phyloP scores from a whole-genome alignment of 768 basidiomycete species.

The Boletellus sp. region DNA sequence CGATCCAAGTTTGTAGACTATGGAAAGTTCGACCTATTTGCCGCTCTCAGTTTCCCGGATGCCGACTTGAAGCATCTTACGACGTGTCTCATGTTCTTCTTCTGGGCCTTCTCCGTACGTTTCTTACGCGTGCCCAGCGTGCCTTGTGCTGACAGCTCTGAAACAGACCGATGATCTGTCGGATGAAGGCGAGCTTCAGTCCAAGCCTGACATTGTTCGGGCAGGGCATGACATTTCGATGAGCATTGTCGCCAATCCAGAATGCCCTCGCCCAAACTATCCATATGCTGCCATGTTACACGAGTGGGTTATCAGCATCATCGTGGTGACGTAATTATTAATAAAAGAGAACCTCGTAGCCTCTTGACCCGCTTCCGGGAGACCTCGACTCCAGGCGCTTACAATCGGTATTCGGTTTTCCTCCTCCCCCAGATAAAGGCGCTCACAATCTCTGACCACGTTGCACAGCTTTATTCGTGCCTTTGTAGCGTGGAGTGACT shows the following conservation, averaged over 20 bases:
- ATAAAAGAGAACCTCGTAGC: slow-evolving; percentile 12
- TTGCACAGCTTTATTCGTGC: slow-evolving; percentile 31
- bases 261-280: slow-evolving; percentile 28
- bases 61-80: slow-evolving; percentile 33
- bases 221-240: slow-evolving; percentile 34
- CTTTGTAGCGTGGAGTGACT: slow-evolving; percentile 34
- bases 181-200: slow-evolving; percentile 34
- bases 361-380: slow-evolving; percentile 33
- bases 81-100: slow-evolving; percentile 37
- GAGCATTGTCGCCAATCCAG: slow-evolving; percentile 26
- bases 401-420: slow-evolving; percentile 28
- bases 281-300: slow-evolving; percentile 39
- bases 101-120: slow-evolving; percentile 38
- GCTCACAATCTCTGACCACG: background rate
- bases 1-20: slow-evolving; percentile 35
- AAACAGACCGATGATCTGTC: slow-evolving; percentile 35
- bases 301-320: slow-evolving; percentile 25
- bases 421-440: background rate
- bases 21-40: slow-evolving; percentile 37
- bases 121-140: background rate
- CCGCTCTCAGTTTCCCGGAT: slow-evolving; percentile 37
- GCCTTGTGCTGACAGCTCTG: slow-evolving; percentile 2
- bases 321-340: slow-evolving; percentile 14
- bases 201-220: slow-evolving; percentile 33
- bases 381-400: slow-evolving; percentile 36